A percentile compares a stretch with the other conserved stretches of the same genome.
These are phyloP conservation scores for Phytophthora brassicae DNA, from an alignment of 352 stramenopile species.

Conservation along the genomic window DNA sequence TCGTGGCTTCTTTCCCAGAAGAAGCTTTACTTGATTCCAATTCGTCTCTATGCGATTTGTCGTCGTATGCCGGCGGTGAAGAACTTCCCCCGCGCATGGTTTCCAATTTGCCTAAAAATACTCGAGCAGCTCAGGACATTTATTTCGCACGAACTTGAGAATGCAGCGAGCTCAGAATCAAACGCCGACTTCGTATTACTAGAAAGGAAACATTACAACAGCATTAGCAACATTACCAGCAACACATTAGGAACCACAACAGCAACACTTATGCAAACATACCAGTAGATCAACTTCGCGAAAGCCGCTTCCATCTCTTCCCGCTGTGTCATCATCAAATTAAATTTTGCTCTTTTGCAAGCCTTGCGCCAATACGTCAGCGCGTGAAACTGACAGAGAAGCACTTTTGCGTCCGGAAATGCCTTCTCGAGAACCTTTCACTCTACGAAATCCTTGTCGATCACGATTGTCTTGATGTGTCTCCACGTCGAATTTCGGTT, in stretches of 20 bases:
- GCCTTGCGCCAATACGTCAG: too few relatives aligned
- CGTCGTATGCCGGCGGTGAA: constrained; percentile 17
- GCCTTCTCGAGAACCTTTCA: too few relatives aligned
- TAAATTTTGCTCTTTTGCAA: too few relatives aligned
- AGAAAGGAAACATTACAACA: background rate
- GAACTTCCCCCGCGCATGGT: constrained; percentile 3
- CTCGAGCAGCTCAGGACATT: background rate
- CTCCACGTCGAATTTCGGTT: too few relatives aligned
- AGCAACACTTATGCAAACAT: background rate
- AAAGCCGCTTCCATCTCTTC: constrained; percentile 8
- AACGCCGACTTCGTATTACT: background rate
- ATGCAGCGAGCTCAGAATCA: background rate
- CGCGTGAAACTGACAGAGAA: too few relatives aligned
- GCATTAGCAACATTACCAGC: background rate
- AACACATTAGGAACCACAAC: constrained; percentile 1
- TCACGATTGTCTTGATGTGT: too few relatives aligned
- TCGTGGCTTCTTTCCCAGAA: constrained; percentile 5
- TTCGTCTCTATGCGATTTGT: constrained; percentile 29
- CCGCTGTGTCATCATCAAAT: background rate
- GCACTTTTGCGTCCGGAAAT: too few relatives aligned
- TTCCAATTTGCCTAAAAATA: constrained; percentile 11
- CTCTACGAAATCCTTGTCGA: too few relatives aligned
- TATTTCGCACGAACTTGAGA: background rate
- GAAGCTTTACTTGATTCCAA: constrained; percentile 25
- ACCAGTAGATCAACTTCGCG: constrained; percentile 8